phyloP scores from a whole-genome alignment of 129 eudicot genomes.

The Chrysanthemum makinoi region DNA sequence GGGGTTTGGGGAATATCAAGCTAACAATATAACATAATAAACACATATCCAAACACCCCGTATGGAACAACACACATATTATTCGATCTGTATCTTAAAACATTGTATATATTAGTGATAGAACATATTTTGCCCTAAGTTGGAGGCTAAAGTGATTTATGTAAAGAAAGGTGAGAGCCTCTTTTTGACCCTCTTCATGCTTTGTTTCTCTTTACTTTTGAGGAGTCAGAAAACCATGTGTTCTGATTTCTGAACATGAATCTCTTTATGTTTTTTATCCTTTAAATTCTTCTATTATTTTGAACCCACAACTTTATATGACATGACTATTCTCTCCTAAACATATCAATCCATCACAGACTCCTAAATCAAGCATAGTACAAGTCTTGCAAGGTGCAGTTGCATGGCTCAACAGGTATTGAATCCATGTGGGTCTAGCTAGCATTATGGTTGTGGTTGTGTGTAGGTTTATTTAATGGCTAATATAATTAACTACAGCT shows the following conservation, averaged over 20 bases:
- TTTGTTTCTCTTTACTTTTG: conserved; percentile 24
- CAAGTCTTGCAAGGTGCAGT: conserved; percentile 17
- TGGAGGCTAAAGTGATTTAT: conserved; percentile 18
- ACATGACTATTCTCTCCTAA: conserved; percentile 28
- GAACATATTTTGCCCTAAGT: background rate
- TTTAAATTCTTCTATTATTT: conserved; percentile 9
- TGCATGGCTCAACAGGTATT: conserved; percentile 56
- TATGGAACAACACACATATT: too few species aligned
- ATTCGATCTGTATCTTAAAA: background rate
- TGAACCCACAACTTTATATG: conserved; percentile 5
- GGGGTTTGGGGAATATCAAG: too few species aligned
- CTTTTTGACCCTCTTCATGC: conserved; percentile 32
- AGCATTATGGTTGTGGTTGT: background rate
- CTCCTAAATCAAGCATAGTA: conserved; percentile 16
- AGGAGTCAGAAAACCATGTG: conserved; percentile 26
- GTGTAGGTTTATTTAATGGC: conserved; percentile 11
- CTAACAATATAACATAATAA: too few species aligned
- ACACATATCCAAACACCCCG: too few species aligned
- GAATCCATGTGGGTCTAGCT: conserved; percentile 4
- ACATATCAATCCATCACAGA: conserved; percentile 18
- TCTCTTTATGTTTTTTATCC: conserved; percentile 21
- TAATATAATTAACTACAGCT: conserved; percentile 41
- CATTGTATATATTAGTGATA: background rate
- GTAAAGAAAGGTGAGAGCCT: conserved; percentile 17
- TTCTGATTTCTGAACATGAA: conserved; percentile 2